Evolutionary conservation across 768 basidiomycete species (phyloP), one percentile per base, ranked within the genome.

Genomic region (Lepiota brunneoincarnata): DNA sequence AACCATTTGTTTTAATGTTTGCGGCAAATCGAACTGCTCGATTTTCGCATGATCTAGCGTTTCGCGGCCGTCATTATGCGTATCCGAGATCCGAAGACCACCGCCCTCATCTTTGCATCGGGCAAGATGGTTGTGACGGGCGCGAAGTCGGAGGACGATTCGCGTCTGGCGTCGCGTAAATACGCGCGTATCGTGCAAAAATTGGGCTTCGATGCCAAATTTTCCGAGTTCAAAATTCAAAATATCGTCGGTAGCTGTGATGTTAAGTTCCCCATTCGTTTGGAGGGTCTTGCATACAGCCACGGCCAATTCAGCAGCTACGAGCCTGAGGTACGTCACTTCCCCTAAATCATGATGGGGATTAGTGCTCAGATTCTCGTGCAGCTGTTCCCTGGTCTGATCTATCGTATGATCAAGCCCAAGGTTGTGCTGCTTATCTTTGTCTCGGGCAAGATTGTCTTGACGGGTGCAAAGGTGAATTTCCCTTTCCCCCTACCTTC

Each of bases 21-120:
- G 73, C 72, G 74, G 65, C 72, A 78, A 78, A 74, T 77, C 81
- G 79, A 82, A 80, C 82, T 82, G 75, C 75, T 78, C 73, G 76
- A 75, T 79, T 73, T 77, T 75, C 72, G 70, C 74, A 65, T 73
- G 60, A 53, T 75, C 52, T 77, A 99, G 97, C 97, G 97, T 88
- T 99, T 99, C 78, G 97, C 96, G 63, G 97, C 97, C 57, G 97
- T 98, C 62, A 98, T 99, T 75, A 99, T 99, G 97, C 93, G 97
- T 72, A 98, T 99, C 67, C 94, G 97, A 62, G 97, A 98, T 64
- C 97, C 97, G 47, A 99, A 99, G 80, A 99, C 97, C 56, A 99
- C 97, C 48, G 97, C 96, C 20, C 85, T 99, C 62, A 98, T 99
- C 72, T 99, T 99, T 72, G 97, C 97, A 31, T 96, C 93, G 54